These are phyloP conservation scores for Phytophthora citrophthora DNA, from an alignment of 352 stramenopile species.

Conservation along the genomic window DNA sequence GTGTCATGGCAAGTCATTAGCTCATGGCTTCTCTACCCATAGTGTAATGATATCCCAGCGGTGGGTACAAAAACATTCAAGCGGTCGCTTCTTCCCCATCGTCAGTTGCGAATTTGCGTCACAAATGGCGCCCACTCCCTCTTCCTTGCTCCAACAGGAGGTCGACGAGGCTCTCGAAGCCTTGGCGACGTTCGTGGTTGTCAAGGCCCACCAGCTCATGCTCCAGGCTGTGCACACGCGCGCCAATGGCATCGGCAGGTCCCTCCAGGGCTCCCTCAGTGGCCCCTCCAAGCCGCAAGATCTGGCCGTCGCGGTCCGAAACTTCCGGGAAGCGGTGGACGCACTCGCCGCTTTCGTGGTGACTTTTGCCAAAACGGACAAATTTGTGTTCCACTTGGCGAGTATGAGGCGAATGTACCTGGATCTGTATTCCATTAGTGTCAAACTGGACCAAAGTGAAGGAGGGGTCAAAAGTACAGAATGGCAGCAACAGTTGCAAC, in stretches of 20 bases:
- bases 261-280: not conserved
- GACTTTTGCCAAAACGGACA: conserved; percentile 27
- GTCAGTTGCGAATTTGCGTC: conserved; percentile 9
- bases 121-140: not conserved
- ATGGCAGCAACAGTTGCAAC: conserved; percentile 17
- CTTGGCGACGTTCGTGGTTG: conserved; percentile 2
- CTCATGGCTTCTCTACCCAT: no score
- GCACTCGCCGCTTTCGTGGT: conserved; percentile 3
- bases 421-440: conserved; percentile 1
- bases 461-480: not conserved
- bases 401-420: conserved; percentile 30
- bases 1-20: no score
- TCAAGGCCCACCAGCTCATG: conserved; percentile 13
- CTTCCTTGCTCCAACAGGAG: not conserved
- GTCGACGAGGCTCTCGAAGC: not conserved
- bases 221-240: conserved; percentile 8
- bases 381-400: conserved; percentile 32
- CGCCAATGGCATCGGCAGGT: conserved; percentile 8
- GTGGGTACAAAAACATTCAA: not conserved
- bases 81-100: not conserved
- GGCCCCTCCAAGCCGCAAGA: not conserved
- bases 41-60: no score
- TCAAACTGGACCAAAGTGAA: conserved; percentile 11
- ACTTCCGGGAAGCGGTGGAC: conserved; percentile 1
- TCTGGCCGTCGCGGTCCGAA: not conserved